Percentiles rank a stretch among this genome's conserved stretches.
Conservation (phyloP, 176 grass and related monocot species). For the Juncus effusus region DNA sequence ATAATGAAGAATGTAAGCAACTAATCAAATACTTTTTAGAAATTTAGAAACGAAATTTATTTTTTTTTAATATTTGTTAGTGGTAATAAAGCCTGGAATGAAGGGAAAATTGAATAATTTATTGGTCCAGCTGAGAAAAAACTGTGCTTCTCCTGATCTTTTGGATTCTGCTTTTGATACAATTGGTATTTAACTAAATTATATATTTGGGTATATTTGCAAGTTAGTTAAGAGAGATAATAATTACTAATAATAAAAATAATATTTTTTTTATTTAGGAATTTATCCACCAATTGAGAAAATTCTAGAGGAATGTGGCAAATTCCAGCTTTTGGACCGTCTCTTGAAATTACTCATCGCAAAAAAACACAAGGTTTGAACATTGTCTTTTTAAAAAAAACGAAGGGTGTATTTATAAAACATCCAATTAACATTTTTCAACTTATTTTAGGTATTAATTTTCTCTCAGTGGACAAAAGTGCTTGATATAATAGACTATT, state of each 20-base stretch:
- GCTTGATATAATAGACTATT: conserved; percentile 86
- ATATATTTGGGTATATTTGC: conserved; percentile 4
- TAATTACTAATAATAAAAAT: neutral
- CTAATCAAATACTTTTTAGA: neutral
- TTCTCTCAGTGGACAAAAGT: conserved; percentile 96
- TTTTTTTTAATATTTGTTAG: conserved; percentile 17
- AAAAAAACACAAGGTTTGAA: conserved; percentile 68
- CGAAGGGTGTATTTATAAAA: conserved; percentile 1
- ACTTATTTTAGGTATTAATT: conserved; percentile 62
- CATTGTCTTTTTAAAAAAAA: neutral
- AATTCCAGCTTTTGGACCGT: conserved; percentile 76
- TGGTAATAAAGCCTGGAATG: conserved; percentile 50
- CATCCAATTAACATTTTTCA: conserved; percentile 15
- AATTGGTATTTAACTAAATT: conserved; percentile 33
- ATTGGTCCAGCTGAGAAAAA: conserved; percentile 73
- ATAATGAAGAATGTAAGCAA: conserved; percentile 57
- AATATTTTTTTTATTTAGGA: conserved; percentile 30
- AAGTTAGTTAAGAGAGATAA: neutral
- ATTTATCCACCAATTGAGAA: conserved; percentile 76
- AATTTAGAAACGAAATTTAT: neutral
- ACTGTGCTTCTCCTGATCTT: conserved; percentile 84
- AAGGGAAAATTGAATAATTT: conserved; percentile 82
- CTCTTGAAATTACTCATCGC: conserved; percentile 48
- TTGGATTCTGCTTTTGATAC: conserved; percentile 51
- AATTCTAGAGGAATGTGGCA: conserved; percentile 73